Evolutionary conservation across 2,329 filamentous ascomycete species (phyloP).

Genomic region (Tolypocladium pustulatum): DNA sequence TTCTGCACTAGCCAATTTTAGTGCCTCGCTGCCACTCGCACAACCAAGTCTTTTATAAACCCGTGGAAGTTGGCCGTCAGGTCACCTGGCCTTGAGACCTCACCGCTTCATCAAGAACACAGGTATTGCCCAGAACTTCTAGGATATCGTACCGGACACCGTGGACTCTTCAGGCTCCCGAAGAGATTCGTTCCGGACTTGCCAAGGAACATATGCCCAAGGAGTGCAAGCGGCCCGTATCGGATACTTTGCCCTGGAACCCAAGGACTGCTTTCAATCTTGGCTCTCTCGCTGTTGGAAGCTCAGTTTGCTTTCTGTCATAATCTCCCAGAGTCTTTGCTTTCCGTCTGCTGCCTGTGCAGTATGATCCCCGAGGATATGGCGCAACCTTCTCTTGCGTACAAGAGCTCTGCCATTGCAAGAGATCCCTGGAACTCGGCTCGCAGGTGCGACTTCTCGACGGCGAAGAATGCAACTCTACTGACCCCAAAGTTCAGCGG

Average conservation of each 20-base stretch:
- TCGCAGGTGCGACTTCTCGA: conserved; percentile 35
- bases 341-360: conserved; percentile 1
- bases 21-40: neutral
- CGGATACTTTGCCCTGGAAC: conserved; percentile 5
- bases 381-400: conserved; percentile 37
- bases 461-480: neutral
- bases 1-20: neutral
- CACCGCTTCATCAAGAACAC: neutral
- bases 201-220: conserved; percentile 5
- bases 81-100: neutral
- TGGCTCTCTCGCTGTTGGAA: neutral
- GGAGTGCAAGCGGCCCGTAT: neutral
- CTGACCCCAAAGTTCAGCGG: conserved; percentile 14
- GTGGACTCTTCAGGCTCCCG: neutral
- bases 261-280: conserved; percentile 1
- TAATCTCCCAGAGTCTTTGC: neutral
- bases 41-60: neutral
- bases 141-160: neutral
- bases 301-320: neutral
- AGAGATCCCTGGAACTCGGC: conserved; percentile 39
- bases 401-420: conserved; percentile 33
- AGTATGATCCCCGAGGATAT: conserved; percentile 29
- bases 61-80: neutral
- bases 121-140: neutral
- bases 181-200: neutral